Evolutionary conservation across 140 eudicot genomes (phyloP).

Genomic region (Flaveria floridana): DNA sequence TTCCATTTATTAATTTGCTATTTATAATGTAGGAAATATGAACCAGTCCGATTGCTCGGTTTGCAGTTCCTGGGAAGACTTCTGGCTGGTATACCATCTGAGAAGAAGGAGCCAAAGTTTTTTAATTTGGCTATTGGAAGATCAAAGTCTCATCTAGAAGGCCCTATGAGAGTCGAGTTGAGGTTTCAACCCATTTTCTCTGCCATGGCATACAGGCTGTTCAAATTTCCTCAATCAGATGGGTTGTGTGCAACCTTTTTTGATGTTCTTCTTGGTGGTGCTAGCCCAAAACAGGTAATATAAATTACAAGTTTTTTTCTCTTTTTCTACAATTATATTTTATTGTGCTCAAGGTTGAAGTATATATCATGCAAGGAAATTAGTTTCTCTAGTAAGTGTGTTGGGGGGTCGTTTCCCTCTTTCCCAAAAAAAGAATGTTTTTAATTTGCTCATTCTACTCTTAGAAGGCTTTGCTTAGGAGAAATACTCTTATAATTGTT

Average conservation of each 20-base stretch:
- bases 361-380: neutral
- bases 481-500: constrained; percentile 18
- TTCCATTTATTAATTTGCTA: neutral
- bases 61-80: constrained; percentile 92
- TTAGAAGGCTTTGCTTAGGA: constrained; percentile 3
- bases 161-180: constrained; percentile 51
- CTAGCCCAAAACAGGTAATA: constrained; percentile 94
- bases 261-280: constrained; percentile 97
- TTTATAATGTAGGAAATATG: constrained; percentile 55
- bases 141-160: constrained; percentile 61
- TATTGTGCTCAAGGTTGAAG: neutral
- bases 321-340: neutral
- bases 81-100: constrained; percentile 84
- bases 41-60: constrained; percentile 87
- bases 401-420: constrained; percentile 22
- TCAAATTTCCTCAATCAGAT: constrained; percentile 81
- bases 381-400: constrained; percentile 2
- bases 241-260: constrained; percentile 72
- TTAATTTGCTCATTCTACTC: constrained; percentile 17
- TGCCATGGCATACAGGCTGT: constrained; percentile 76
- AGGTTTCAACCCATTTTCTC: constrained; percentile 62
- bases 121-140: constrained; percentile 76
- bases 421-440: neutral
- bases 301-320: constrained; percentile 17
- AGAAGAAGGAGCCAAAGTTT: constrained; percentile 72